Conservation (phyloP, 257 asterid species). For the Osmanthus fragrans region DNA sequence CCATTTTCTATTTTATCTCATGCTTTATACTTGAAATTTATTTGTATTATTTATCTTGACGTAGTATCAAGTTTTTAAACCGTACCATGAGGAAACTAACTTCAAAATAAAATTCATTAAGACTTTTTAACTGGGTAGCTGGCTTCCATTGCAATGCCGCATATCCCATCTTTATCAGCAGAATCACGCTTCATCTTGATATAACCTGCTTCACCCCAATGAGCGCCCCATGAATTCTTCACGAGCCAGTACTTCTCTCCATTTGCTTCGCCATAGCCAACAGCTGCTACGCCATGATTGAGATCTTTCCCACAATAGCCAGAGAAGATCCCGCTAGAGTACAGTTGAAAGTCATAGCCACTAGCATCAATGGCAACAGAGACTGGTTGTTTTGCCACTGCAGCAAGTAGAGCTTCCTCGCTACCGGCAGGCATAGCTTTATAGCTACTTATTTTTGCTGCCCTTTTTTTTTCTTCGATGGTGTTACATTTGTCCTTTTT, state of each 20-base stretch:
- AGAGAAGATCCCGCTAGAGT: constrained; percentile 49
- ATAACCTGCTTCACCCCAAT: constrained; percentile 67
- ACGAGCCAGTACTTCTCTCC: constrained; percentile 59
- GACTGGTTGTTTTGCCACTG: constrained; percentile 63
- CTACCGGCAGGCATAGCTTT: constrained; percentile 29
- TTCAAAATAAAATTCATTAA: constrained; percentile 13
- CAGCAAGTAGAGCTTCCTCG: constrained; percentile 49
- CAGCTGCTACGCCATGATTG: constrained; percentile 55
- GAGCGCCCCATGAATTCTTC: constrained; percentile 70
- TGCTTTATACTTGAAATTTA: constrained; percentile 13
- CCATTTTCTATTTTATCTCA: constrained; percentile 6
- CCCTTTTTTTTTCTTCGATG: constrained; percentile 16
- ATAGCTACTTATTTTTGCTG: constrained; percentile 51
- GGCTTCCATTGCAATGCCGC: constrained; percentile 56
- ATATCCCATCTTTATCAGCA: constrained; percentile 31
- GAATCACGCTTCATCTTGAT: constrained; percentile 44
- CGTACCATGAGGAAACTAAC: constrained; percentile 10
- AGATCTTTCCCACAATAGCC: constrained; percentile 46
- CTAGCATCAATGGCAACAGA: constrained; percentile 61
- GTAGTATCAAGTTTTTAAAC: background rate
- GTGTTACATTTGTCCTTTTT: constrained; percentile 35
- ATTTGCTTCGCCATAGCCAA: constrained; percentile 52
- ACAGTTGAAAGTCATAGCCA: constrained; percentile 43
- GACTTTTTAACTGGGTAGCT: constrained; percentile 52
- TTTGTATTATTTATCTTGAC: constrained; percentile 6